Evolutionary conservation across 2,329 filamentous ascomycete species (phyloP), one percentile per base, ranked within the genome.

Genomic region (Alternaria incomplexa): DNA sequence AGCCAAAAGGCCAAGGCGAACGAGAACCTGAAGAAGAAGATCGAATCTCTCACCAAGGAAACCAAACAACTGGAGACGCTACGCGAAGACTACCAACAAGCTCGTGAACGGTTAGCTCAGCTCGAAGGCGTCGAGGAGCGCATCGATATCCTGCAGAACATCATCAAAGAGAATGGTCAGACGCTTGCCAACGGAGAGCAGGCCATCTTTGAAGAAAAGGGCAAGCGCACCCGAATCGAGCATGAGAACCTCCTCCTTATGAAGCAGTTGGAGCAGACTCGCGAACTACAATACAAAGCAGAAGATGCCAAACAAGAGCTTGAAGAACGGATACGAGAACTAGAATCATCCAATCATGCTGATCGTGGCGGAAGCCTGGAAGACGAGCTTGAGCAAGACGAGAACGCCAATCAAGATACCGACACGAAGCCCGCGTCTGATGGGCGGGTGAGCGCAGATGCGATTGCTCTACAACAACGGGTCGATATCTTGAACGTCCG

Each of bases 11-110:
- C 82, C 25, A 84, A 84, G 62, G 83, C 83, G 22, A 85, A 84
- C 60, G 84, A 85, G 68, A 85, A 85, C 61, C 79, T 85, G 22
- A 84, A 83, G 70, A 85, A 85, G 78, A 85, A 85, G 75, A 85
- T 85, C 28, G 82, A 85, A 63, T 77, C 81, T 5, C 71, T 85
- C 45, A 82, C 83, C 45, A 83, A 85, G 54, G 81, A 84, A 61
- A 82, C 83, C 20, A 83, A 82, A 60, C 76, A 75, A 11, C 77
- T 82, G 25, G 79, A 81, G 20, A 72, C 77, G 5, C 70, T 85
- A 1, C 79, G 81, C 9, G 80, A 83, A 66, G 83, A 85, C 59
- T 75, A 85, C 28, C 81, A 83, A 62, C 70, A 75, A 45, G 79
- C 81, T 11, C 76, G 79, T 22, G 83, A 85, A 51, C 76, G 81